Evolutionary conservation across 2,329 filamentous ascomycete genomes (phyloP).

Genomic region (Penicillium expansum): DNA sequence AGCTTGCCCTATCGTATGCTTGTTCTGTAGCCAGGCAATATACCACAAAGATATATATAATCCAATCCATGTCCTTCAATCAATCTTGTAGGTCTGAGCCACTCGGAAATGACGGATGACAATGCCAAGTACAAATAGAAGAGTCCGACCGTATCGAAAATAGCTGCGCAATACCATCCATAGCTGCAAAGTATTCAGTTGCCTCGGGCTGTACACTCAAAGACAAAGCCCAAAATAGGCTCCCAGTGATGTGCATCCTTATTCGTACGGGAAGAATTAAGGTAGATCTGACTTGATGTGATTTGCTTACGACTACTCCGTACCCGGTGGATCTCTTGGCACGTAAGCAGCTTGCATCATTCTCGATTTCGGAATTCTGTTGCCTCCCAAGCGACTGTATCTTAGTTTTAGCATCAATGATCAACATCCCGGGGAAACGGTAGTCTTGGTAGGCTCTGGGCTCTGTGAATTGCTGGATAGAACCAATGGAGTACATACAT

Average conservation of each 20-base stretch:
- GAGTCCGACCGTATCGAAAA: no score
- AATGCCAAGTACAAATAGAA: neutral
- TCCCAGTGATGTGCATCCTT: neutral
- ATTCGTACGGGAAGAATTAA: neutral
- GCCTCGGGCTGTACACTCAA: neutral
- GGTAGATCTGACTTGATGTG: neutral
- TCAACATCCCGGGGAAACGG: neutral
- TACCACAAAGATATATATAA: neutral
- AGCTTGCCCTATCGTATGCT: neutral
- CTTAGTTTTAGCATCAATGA: neutral
- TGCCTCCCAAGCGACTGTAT: neutral
- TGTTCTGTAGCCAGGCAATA: slow-evolving; percentile 45
- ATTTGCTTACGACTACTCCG: neutral
- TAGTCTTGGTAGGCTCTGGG: neutral
- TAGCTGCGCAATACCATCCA: neutral
- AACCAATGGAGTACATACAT: neutral
- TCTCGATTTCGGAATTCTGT: neutral
- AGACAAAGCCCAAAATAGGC: neutral
- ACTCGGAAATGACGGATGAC: neutral
- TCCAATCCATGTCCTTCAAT: neutral
- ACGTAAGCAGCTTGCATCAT: neutral
- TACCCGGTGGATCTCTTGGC: neutral
- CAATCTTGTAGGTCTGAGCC: neutral
- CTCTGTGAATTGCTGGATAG: neutral
- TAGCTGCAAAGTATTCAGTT: neutral